A percentile compares a stretch with the other conserved stretches of the same genome.
Evolutionary conservation across 495 filamentous ascomycete genomes (phyloP).

Genomic region (Chaetomium cochliodes): DNA sequence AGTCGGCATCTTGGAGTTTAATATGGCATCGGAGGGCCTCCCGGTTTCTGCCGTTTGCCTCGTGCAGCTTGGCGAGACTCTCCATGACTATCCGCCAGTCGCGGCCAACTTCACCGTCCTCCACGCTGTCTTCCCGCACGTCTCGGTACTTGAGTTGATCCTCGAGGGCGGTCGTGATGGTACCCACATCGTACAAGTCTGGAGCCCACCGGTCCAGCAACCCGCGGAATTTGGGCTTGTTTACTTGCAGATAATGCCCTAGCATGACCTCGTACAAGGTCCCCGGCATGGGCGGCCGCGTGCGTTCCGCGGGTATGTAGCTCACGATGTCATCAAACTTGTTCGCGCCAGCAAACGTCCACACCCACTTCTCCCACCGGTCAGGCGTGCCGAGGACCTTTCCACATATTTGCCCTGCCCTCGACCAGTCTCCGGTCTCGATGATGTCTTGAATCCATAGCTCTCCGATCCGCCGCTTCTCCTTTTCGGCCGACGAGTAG

Average conservation of each 20-base stretch:
- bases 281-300: conserved; percentile 78
- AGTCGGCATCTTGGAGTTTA: conserved; percentile 83
- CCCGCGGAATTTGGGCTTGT: conserved; percentile 67
- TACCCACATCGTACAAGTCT: conserved; percentile 74
- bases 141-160: conserved; percentile 68
- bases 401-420: conserved; percentile 73
- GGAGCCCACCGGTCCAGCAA: conserved; percentile 83
- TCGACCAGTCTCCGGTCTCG: conserved; percentile 66
- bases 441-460: conserved; percentile 87
- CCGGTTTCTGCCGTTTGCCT: conserved; percentile 71
- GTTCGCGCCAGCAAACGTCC: conserved; percentile 77
- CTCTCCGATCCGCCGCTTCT: conserved; percentile 90
- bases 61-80: conserved; percentile 76
- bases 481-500: conserved; percentile 71
- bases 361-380: conserved; percentile 93
- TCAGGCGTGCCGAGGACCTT: conserved; percentile 75
- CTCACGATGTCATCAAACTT: conserved; percentile 86
- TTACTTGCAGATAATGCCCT: conserved; percentile 74
- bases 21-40: conserved; percentile 90
- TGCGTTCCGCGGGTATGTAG: conserved; percentile 69
- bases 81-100: conserved; percentile 85
- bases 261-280: conserved; percentile 82
- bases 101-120: conserved; percentile 61
- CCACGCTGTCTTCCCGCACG: conserved; percentile 64
- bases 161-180: conserved; percentile 68